phyloP scores from a whole-genome alignment of 2,329 filamentous ascomycete species.

The Fusarium duplospermum region DNA sequence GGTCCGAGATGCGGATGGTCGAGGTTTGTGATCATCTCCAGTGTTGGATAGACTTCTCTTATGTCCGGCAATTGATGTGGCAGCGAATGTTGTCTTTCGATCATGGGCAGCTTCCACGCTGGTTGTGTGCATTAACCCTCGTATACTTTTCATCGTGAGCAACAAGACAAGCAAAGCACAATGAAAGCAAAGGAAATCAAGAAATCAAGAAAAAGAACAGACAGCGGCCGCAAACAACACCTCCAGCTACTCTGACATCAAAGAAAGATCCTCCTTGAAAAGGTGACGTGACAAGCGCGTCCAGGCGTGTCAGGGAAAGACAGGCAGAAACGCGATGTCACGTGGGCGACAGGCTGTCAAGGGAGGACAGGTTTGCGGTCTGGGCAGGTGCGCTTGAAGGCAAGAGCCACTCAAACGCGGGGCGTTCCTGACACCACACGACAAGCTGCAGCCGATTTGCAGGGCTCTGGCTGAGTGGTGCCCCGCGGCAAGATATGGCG shows the following conservation, averaged over 20 bases:
- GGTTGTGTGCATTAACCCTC: conserved; percentile 60
- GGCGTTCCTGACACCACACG: conserved; percentile 51
- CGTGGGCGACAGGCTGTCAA: conserved; percentile 25
- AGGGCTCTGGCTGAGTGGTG: conserved; percentile 44
- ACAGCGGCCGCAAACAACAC: background rate
- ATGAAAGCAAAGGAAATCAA: background rate
- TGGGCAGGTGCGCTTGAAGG: conserved; percentile 11
- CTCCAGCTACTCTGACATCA: background rate
- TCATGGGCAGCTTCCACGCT: conserved; percentile 61
- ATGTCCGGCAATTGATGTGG: conserved; percentile 58
- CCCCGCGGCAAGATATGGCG: conserved; percentile 43
- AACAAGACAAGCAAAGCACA: background rate
- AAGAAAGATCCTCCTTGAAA: background rate
- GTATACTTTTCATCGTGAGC: conserved; percentile 54
- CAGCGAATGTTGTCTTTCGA: conserved; percentile 52
- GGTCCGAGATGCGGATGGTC: conserved; percentile 2
- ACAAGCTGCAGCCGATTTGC: conserved; percentile 49
- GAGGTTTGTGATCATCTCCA: conserved; percentile 19
- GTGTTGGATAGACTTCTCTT: conserved; percentile 56
- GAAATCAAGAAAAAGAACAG: background rate
- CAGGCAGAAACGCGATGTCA: conserved; percentile 40
- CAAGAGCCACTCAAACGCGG: conserved; percentile 48
- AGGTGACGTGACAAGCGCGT: conserved; percentile 24
- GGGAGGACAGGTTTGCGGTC: background rate
- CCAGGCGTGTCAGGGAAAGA: conserved; percentile 14